Base-by-base conservation (phyloP, 2,329 filamentous ascomycete species). In the Orbilia blumenaviensis region DNA sequence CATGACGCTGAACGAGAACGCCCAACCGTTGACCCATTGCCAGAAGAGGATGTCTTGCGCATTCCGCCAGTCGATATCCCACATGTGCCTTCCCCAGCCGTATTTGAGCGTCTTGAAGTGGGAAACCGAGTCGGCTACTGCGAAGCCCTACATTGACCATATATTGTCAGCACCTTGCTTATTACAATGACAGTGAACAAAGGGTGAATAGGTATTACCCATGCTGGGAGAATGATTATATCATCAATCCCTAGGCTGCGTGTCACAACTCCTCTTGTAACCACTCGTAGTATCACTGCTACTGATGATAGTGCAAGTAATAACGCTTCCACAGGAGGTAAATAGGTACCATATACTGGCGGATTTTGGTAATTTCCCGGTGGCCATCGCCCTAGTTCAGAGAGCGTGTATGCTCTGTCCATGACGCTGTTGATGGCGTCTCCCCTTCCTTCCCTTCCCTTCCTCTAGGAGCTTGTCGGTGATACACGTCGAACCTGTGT, bases 11-110 rank as follows among this genome's bases (percentile, higher is more conserved):
- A 76, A 76, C 12, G 64, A 69, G 48, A 76, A 76, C 6, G 64
- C 72, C 72, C 72, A 76, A 16, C 64, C 72, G 41, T 69, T 76
- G 38, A 76, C 38, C 72, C 72, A 76, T 27, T 76, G 72, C 72
- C 72, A 76, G 32, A 64, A 76, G 2, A 76, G 41, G 41, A 76
- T 62, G 25, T 69, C 29, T n/a, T 50, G 29, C 12, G 58, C 41
- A 3, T 44, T 42, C 16, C 63, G 46, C 72, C 72, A 76, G 60
- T 76, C 64, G n/a, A 76, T 52, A 29, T 76, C 72, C 72, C 72
- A 76, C 72, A 76, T 76, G 32, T 76, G 72, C 12, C 72, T 61
- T 8, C 72, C 72, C 72, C 72, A 76, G 6, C 72, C 72, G 16
- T 68, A 76, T 25, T 68, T 42, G 16, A 76, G 72, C 2, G 63